These are phyloP conservation scores for Penicillium polonicum DNA, from an alignment of 2,329 filamentous ascomycete species.

Conservation along the genomic window DNA sequence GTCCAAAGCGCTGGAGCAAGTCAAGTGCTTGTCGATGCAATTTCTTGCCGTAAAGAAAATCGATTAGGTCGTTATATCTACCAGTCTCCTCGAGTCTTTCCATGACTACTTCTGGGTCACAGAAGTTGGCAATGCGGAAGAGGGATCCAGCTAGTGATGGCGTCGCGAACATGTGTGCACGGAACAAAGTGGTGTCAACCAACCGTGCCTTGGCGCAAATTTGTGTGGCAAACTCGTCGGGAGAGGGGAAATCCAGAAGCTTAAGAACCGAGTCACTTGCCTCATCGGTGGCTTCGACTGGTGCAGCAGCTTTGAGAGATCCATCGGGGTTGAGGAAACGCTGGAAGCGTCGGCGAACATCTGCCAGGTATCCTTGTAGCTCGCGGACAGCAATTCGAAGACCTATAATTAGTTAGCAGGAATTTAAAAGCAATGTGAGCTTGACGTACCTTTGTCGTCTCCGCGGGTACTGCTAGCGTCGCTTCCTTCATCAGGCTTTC, in stretches of 20 bases:
- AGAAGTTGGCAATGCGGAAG: conserved; percentile 96
- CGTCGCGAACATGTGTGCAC: conserved; percentile 89
- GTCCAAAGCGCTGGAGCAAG: conserved; percentile 77
- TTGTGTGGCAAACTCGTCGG: conserved; percentile 61
- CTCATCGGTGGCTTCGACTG: conserved; percentile 38
- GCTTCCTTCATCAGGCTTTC: conserved; percentile 40
- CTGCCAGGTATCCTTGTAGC: conserved; percentile 82
- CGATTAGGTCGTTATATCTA: conserved; percentile 90
- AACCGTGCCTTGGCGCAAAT: conserved; percentile 74
- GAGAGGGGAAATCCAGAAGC: conserved; percentile 49
- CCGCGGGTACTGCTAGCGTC: conserved; percentile 42
- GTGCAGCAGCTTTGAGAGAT: conserved; percentile 39
- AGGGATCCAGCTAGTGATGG: conserved; percentile 82
- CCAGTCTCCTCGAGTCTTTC: conserved; percentile 85
- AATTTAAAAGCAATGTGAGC: not conserved
- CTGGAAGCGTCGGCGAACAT: conserved; percentile 68
- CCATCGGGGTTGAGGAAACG: conserved; percentile 61
- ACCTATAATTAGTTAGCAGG: conserved; percentile 47
- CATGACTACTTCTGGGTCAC: conserved; percentile 92
- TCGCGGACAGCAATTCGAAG: conserved; percentile 77
- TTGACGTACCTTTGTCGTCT: conserved; percentile 26
- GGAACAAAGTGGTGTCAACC: conserved; percentile 91
- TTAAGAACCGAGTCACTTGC: conserved; percentile 47
- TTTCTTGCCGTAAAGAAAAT: conserved; percentile 94
- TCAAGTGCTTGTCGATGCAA: conserved; percentile 84